Evolutionary conservation across 148 eudicot species (phyloP).

Genomic region (Euryodendron excelsum): DNA sequence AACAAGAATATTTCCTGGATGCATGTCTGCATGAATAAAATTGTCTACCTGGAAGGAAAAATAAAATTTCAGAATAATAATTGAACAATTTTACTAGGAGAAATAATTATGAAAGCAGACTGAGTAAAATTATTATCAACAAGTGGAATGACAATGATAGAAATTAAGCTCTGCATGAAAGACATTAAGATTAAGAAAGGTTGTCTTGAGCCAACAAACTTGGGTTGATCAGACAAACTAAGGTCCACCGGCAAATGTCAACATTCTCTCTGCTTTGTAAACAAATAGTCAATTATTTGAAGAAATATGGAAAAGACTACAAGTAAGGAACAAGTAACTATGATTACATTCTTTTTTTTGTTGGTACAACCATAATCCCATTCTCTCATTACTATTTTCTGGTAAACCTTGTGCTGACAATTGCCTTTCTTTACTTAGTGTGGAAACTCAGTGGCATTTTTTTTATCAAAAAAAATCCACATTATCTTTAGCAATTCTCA

Average conservation of each 20-base stretch:
- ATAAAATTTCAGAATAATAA: not conserved
- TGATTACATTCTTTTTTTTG: too few relatives aligned
- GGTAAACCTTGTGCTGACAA: not conserved
- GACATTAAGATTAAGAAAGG: not conserved
- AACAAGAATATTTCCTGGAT: slow-evolving; percentile 92
- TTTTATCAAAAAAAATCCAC: not conserved
- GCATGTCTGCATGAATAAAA: slow-evolving; percentile 94
- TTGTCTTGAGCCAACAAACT: not conserved
- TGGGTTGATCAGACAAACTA: too few relatives aligned
- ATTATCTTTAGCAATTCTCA: not conserved
- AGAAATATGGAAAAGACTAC: too few relatives aligned
- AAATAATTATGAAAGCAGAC: not conserved
- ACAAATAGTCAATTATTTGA: too few relatives aligned
- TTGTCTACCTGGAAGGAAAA: slow-evolving; percentile 72
- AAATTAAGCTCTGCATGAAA: not conserved
- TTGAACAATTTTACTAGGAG: not conserved
- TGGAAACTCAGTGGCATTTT: not conserved
- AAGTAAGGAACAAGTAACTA: too few relatives aligned
- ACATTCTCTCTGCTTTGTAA: too few relatives aligned
- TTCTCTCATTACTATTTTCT: too few relatives aligned
- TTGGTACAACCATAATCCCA: too few relatives aligned
- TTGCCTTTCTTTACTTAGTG: not conserved
- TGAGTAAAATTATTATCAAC: too few relatives aligned
- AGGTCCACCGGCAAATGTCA: not conserved
- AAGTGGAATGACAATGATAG: not conserved